A percentile compares a stretch with the other conserved stretches of the same genome.
These are phyloP conservation scores for Allium fistulosum DNA, from an alignment of 106 monocot genomes.

Conservation along the genomic window DNA sequence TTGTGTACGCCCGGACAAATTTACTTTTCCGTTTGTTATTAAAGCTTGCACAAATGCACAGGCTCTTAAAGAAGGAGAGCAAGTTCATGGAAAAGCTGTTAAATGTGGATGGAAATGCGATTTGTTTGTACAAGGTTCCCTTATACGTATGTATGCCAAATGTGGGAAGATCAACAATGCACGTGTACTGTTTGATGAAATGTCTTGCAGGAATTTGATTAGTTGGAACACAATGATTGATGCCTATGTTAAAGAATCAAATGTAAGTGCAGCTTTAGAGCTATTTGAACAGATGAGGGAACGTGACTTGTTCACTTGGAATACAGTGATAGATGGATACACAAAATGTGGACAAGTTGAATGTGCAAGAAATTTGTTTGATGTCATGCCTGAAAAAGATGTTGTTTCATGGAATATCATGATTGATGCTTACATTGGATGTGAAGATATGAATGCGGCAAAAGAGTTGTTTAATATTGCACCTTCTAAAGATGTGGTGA, in stretches of 20 bases:
- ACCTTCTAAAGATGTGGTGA: slow-evolving; percentile 16
- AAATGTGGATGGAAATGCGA: slow-evolving; percentile 2
- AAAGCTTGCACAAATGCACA: slow-evolving; percentile 9
- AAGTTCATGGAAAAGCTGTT: slow-evolving; percentile 8
- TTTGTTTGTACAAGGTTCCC: slow-evolving; percentile 15
- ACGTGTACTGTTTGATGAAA: slow-evolving; percentile 11
- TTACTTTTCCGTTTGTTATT: slow-evolving; percentile 23
- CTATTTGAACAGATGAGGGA: slow-evolving; percentile 34
- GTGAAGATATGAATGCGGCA: slow-evolving; percentile 13
- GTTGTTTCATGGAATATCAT: slow-evolving; percentile 18
- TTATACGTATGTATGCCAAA: slow-evolving; percentile 17
- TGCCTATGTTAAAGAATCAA: slow-evolving; percentile 32
- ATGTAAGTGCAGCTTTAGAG: slow-evolving; percentile 11
- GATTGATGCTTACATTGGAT: slow-evolving; percentile 31
- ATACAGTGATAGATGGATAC: slow-evolving; percentile 34
- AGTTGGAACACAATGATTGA: slow-evolving; percentile 45
- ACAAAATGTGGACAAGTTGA: slow-evolving; percentile 16
- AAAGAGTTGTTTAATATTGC: slow-evolving; percentile 14
- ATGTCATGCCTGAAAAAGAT: slow-evolving; percentile 23
- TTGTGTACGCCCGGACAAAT: slow-evolving; percentile 32
- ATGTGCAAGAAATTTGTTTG: slow-evolving; percentile 20
- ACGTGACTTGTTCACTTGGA: slow-evolving; percentile 39
- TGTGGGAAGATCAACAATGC: slow-evolving; percentile 13
- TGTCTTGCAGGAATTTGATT: slow-evolving; percentile 13
- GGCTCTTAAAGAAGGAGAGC: slow-evolving; percentile 3